These are phyloP conservation scores for Termitomyces sp. DNA, from an alignment of 768 basidiomycete genomes.

Conservation along the genomic window DNA sequence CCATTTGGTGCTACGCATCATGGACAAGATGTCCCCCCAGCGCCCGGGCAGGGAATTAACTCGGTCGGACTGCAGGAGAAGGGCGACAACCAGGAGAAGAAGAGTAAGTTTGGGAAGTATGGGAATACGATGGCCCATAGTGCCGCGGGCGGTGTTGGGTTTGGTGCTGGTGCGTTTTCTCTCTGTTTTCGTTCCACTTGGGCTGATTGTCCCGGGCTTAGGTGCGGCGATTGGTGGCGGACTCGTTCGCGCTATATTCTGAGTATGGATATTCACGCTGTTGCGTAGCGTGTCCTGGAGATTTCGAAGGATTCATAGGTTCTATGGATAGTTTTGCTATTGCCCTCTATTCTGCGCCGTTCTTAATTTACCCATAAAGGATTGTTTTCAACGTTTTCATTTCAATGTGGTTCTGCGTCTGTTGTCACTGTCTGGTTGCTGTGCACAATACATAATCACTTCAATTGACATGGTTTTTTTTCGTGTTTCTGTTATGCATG, in stretches of 20 bases:
- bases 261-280: too few relatives aligned
- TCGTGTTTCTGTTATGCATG: too few relatives aligned
- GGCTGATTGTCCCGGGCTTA: background rate
- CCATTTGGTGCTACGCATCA: constrained; percentile 44
- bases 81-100: constrained; percentile 43
- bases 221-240: constrained; percentile 4
- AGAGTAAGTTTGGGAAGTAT: constrained; percentile 52
- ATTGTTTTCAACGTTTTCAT: too few relatives aligned
- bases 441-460: too few relatives aligned
- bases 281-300: too few relatives aligned
- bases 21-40: constrained; percentile 35
- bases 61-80: constrained; percentile 43
- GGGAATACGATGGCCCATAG: constrained; percentile 61
- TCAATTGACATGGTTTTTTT: too few relatives aligned
- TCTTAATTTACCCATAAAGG: too few relatives aligned
- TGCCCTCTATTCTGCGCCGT: too few relatives aligned
- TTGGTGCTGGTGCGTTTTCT: constrained; percentile 60
- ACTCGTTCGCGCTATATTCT: constrained; percentile 1
- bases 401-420: too few relatives aligned
- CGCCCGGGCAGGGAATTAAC: constrained; percentile 32
- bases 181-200: background rate
- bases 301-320: too few relatives aligned
- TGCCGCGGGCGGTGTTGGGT: constrained; percentile 70
- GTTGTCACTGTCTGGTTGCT: too few relatives aligned
- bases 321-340: too few relatives aligned